phyloP scores from a whole-genome alignment of 108 stramenopile genomes.

The Schizochytrium sp. region DNA sequence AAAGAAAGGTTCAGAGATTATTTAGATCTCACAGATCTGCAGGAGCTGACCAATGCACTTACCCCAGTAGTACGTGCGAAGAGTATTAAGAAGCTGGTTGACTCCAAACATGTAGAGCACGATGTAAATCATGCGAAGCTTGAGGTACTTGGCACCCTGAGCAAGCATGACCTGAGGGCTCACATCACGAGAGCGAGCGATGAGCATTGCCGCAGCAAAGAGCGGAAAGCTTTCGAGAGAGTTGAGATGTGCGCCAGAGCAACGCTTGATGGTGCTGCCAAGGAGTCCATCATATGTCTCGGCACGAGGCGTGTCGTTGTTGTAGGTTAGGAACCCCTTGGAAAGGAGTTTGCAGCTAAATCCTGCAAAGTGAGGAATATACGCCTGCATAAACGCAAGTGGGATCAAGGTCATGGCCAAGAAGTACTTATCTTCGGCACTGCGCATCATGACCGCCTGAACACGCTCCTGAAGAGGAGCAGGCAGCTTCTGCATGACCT shows the following conservation, averaged over 20 bases:
- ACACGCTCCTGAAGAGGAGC: constrained; percentile 26
- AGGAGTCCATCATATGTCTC: not conserved
- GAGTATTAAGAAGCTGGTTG: not conserved
- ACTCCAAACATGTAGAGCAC: constrained; percentile 34
- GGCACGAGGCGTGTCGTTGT: constrained; percentile 42
- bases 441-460: constrained; percentile 35
- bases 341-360: not conserved
- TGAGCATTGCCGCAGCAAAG: not conserved
- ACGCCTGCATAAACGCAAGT: not conserved
- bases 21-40: constrained; percentile 7
- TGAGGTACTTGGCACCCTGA: not conserved
- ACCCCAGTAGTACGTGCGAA: constrained; percentile 16
- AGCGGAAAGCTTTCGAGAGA: constrained; percentile 29
- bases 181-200: not conserved
- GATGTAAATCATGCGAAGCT: constrained; percentile 45
- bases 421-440: constrained; percentile 8
- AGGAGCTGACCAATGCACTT: not conserved
- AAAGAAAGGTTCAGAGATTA: not conserved
- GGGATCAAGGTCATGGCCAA: constrained; percentile 32
- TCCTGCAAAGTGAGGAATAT: constrained; percentile 24
- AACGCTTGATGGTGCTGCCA: not conserved
- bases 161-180: not conserved
- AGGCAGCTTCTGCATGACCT: constrained; percentile 54
- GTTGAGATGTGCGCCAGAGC: constrained; percentile 48
- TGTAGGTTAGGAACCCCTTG: constrained; percentile 21